These are phyloP conservation scores for Cercospora janseana DNA, from an alignment of 2,329 filamentous ascomycete species.

Conservation along the genomic window DNA sequence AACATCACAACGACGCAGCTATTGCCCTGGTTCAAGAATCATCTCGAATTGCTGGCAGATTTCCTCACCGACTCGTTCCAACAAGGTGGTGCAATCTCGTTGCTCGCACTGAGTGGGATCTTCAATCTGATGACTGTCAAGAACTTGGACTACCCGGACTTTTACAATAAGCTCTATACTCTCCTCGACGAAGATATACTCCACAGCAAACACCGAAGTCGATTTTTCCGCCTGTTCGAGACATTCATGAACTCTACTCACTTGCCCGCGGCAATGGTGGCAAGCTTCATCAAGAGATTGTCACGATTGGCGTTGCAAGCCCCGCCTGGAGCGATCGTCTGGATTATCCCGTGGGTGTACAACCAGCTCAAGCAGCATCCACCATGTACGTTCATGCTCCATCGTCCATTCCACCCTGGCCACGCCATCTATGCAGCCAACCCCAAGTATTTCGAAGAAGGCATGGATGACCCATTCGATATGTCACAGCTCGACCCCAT, in stretches of 20 bases:
- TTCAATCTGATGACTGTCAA: constrained; percentile 92
- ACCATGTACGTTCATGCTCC: constrained; percentile 92
- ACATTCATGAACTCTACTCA: constrained; percentile 89
- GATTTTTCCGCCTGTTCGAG: constrained; percentile 88
- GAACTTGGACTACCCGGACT: constrained; percentile 81
- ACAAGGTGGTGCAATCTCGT: constrained; percentile 76
- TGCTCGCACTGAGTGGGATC: constrained; percentile 85
- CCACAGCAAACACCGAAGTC: constrained; percentile 90
- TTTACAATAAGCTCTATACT: constrained; percentile 92
- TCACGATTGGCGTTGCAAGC: constrained; percentile 80
- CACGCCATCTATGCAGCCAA: constrained; percentile 33
- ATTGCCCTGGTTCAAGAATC: constrained; percentile 77
- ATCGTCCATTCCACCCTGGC: constrained; percentile 56
- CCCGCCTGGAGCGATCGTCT: constrained; percentile 84
- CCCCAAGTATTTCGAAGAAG: constrained; percentile 51
- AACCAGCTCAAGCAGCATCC: constrained; percentile 90
- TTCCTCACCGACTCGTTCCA: constrained; percentile 95
- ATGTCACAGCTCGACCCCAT: constrained; percentile 76
- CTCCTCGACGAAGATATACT: constrained; percentile 81
- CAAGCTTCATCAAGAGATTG: constrained; percentile 94
- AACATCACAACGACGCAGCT: constrained; percentile 73
- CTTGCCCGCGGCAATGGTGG: constrained; percentile 83
- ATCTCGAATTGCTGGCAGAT: constrained; percentile 88
- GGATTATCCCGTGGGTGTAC: constrained; percentile 89
- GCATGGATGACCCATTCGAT: constrained; percentile 73